Base-by-base conservation (phyloP, 2,329 filamentous ascomycete genomes). In the Pseudopyrenochaeta lycopersici region DNA sequence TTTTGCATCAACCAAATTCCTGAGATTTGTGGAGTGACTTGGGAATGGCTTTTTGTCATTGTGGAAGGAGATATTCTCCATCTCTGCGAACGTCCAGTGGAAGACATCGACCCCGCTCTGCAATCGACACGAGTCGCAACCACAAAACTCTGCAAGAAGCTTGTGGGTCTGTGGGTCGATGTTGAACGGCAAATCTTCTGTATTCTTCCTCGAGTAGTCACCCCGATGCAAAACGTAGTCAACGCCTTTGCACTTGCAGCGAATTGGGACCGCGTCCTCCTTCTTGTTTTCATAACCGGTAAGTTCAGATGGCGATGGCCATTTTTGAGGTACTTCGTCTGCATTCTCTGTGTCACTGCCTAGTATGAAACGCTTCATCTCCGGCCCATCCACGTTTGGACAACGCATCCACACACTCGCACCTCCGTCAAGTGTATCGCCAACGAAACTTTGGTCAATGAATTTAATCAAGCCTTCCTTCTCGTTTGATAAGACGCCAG, bases 401-500 rank as follows among this genome's bases (percentile, higher is more conserved):
- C 70, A 58, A 20, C 70, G 72, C 4, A 84, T 61, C 81, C 81
- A 85, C 1, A 75, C 63, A 2, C 77, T 77, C 1, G 82, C 76
- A 0, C 84, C 84, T 2, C 83, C 84, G 60, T 86, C 84, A 1
- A 74, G 23, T 0, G 84, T 85, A 49, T 85, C 82, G 1, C 68
- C 76, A 0, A 84, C 71, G 51, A 78, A 83, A 2, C 81, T 76
- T 49, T 83, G 79, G 1, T 74, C 53, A 0, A 44, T 56, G 14
- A 71, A 56, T 31, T 61, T 60, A 23, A 75, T 31, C 2, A 82
- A 38, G 6, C 65, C 61, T 0, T 53, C 58, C 0, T 63, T 55
- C 1, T 68, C 45, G 36, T 80, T 78, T 0, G 49, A 46, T 30
- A 82, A 58, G 0, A 66, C 61, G 1, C 82, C 81, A 0, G 77